A percentile compares a stretch with the other conserved stretches of the same genome.
These are phyloP conservation scores for Eucommia ulmoides DNA, from an alignment of 257 asterid genomes.

Conservation along the genomic window DNA sequence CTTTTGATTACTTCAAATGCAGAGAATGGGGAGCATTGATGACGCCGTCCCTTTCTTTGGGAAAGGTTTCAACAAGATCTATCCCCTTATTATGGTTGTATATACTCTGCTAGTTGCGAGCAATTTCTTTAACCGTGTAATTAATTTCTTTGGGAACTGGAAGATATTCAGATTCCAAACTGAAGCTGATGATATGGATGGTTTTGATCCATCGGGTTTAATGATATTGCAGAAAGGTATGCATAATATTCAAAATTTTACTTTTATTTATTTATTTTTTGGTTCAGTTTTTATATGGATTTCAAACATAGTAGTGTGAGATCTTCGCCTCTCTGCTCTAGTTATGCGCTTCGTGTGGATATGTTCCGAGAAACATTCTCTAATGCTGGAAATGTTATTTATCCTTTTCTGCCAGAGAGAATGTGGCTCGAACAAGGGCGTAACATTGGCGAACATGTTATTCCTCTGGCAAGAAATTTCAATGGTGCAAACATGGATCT, in stretches of 20 bases:
- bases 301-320: background rate
- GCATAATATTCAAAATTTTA: too few relatives aligned
- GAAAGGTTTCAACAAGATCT: slow-evolving; percentile 77
- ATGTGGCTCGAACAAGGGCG: slow-evolving; percentile 90
- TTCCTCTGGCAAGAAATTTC: slow-evolving; percentile 94
- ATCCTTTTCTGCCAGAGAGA: slow-evolving; percentile 42
- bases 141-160: slow-evolving; percentile 90
- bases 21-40: slow-evolving; percentile 97
- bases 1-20: slow-evolving; percentile 17
- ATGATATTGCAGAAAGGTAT: slow-evolving; percentile 87
- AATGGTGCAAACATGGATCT: slow-evolving; percentile 57
- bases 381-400: background rate
- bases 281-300: too few relatives aligned
- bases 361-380: too few relatives aligned
- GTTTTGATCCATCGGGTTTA: slow-evolving; percentile 95
- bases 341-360: background rate
- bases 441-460: slow-evolving; percentile 88
- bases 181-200: slow-evolving; percentile 81
- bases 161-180: slow-evolving; percentile 59
- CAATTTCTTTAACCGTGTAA: slow-evolving; percentile 82
- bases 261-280: too few relatives aligned
- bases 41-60: slow-evolving; percentile 93
- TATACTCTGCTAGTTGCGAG: slow-evolving; percentile 86
- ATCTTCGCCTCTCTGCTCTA: background rate
- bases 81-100: slow-evolving; percentile 96